These are phyloP conservation scores for Hypsizygus ulmarius DNA, from an alignment of 1,284 basidiomycete genomes.

Conservation along the genomic window DNA sequence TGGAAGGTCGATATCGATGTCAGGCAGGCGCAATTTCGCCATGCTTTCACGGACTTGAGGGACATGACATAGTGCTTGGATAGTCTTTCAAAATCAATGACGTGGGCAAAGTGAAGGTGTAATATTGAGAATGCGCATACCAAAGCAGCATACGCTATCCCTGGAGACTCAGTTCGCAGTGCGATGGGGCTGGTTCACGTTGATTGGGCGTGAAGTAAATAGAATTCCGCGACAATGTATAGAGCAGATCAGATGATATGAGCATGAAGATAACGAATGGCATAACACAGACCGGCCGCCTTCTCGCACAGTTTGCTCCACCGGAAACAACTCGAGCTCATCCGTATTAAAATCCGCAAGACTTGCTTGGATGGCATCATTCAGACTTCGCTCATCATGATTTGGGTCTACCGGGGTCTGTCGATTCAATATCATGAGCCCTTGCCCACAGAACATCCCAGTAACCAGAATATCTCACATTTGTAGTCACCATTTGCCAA, in stretches of 20 bases:
- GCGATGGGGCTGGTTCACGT: slow-evolving; percentile 53
- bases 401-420: slow-evolving; percentile 36
- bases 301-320: slow-evolving; percentile 52
- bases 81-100: slow-evolving; percentile 31
- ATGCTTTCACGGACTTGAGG: slow-evolving; percentile 61
- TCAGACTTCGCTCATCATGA: slow-evolving; percentile 56
- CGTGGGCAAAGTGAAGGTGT: background rate
- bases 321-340: slow-evolving; percentile 39
- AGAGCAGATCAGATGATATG: too few relatives aligned
- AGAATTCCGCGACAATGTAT: background rate
- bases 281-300: slow-evolving; percentile 42
- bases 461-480: slow-evolving; percentile 38
- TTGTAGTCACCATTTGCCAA: slow-evolving; percentile 68
- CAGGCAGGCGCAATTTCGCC: slow-evolving; percentile 45
- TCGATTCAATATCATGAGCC: slow-evolving; percentile 7
- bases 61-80: slow-evolving; percentile 64
- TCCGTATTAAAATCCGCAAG: slow-evolving; percentile 42
- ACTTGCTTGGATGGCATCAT: slow-evolving; percentile 66
- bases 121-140: slow-evolving; percentile 25
- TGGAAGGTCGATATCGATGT: slow-evolving; percentile 25
- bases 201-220: slow-evolving; percentile 7
- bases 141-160: slow-evolving; percentile 55
- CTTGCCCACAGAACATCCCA: background rate
- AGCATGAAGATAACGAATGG: too few relatives aligned
- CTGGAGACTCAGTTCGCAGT: slow-evolving; percentile 52